Conservation (phyloP, 2,329 filamentous ascomycete genomes). For the Aureobasidium sp. region DNA sequence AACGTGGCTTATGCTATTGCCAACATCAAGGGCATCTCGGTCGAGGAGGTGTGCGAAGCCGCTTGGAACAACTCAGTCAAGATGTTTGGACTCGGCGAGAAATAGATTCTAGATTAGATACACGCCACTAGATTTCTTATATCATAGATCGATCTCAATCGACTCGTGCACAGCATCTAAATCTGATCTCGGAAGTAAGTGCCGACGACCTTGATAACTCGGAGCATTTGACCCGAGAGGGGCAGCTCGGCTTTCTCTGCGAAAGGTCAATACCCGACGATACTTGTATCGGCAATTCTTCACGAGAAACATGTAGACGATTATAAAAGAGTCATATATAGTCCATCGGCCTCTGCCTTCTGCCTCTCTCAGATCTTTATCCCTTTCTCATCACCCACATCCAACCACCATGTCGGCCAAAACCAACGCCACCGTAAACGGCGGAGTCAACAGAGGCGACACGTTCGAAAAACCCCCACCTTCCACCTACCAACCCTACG, state of each 20-base stretch:
- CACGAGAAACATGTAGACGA: neutral
- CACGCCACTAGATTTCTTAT: neutral
- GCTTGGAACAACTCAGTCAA: conserved; percentile 72
- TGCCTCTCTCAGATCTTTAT: neutral
- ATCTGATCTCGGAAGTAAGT: neutral
- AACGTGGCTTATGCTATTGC: conserved; percentile 85
- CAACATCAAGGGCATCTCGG: conserved; percentile 66
- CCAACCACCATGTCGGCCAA: conserved; percentile 1
- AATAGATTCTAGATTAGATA: neutral
- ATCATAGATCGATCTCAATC: neutral
- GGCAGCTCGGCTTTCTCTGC: neutral
- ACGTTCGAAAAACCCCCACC: conserved; percentile 21
- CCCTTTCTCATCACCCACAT: too few species aligned
- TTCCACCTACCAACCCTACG: conserved; percentile 22
- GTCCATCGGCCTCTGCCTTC: neutral
- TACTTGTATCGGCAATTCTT: neutral
- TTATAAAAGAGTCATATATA: neutral
- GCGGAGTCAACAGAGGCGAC: conserved; percentile 1
- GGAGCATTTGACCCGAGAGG: neutral
- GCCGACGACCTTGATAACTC: neutral
- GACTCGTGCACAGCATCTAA: neutral
- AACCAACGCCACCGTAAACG: neutral
- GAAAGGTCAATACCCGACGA: neutral
- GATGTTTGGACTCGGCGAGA: conserved; percentile 65
- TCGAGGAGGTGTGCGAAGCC: conserved; percentile 78